phyloP scores from a whole-genome alignment of 345 rosid genomes.

The Raphanus raphanistrum region DNA sequence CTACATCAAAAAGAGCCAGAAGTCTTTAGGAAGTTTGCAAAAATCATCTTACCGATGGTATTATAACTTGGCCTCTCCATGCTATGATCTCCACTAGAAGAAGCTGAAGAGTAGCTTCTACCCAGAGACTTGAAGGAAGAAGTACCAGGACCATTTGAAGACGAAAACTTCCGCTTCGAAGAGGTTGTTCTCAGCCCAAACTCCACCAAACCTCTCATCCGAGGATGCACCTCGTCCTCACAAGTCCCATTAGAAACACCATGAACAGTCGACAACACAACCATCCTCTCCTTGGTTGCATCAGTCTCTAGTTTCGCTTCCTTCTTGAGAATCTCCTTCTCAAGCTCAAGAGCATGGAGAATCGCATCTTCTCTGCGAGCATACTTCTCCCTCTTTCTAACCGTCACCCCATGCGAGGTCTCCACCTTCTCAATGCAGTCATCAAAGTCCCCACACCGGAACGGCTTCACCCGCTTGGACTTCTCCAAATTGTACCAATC shows the following conservation, averaged over 20 bases:
- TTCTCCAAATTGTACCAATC: constrained; percentile 99
- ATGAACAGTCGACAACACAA: not conserved
- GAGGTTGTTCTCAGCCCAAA: constrained; percentile 64
- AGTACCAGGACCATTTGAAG: constrained; percentile 49
- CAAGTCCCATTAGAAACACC: constrained; percentile 44
- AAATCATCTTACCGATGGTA: constrained; percentile 57
- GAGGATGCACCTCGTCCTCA: constrained; percentile 60
- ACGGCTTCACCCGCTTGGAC: constrained; percentile 96
- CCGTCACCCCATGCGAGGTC: constrained; percentile 69
- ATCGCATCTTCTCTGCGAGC: constrained; percentile 99
- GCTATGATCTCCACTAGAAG: constrained; percentile 49
- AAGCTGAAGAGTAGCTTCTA: constrained; percentile 47
- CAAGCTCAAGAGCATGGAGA: constrained; percentile 99
- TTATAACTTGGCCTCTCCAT: constrained; percentile 45
- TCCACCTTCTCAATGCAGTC: constrained; percentile 93
- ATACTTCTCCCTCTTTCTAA: constrained; percentile 94
- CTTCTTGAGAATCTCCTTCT: constrained; percentile 58
- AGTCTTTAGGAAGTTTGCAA: constrained; percentile 6
- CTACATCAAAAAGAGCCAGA: constrained; percentile 25
- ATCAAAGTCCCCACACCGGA: constrained; percentile 96
- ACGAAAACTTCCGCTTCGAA: constrained; percentile 57
- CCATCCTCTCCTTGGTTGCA: constrained; percentile 44
- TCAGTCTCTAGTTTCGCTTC: constrained; percentile 50
- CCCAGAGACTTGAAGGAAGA: constrained; percentile 44
- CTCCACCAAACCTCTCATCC: constrained; percentile 89